Conservation (phyloP, 1,284 basidiomycete genomes). For the Rhodotorula sp. region DNA sequence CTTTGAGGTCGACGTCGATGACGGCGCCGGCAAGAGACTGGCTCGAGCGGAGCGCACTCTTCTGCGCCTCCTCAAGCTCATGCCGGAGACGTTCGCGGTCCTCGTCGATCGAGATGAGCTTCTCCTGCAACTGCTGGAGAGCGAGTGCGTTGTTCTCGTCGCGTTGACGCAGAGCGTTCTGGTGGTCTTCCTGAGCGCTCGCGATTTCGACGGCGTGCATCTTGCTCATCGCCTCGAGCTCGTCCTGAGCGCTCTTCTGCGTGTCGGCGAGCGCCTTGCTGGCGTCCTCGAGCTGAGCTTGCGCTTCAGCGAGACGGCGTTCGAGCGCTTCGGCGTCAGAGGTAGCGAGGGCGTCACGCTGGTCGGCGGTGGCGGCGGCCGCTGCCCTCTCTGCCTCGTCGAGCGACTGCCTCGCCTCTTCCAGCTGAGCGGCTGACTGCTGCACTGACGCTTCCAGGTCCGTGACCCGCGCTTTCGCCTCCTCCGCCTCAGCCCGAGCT, state of each 20-base stretch:
- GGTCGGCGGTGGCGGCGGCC: conserved; percentile 10
- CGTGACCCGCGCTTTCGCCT: conserved; percentile 61
- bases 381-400: conserved; percentile 19
- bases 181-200: conserved; percentile 19
- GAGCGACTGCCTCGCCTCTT: conserved; percentile 1
- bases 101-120: conserved; percentile 2
- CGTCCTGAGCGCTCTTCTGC: conserved; percentile 13
- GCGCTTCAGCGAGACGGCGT: not conserved
- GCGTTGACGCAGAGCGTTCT: not conserved
- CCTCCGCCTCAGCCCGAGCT: conserved; percentile 69
- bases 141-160: not conserved
- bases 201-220: conserved; percentile 23
- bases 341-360: not conserved
- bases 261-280: conserved; percentile 20
- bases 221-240: conserved; percentile 28
- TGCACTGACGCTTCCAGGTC: conserved; percentile 2
- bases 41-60: not conserved
- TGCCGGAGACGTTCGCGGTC: conserved; percentile 4
- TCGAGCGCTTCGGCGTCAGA: conserved; percentile 1
- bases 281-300: conserved; percentile 23
- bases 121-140: conserved; percentile 15
- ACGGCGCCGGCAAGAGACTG: conserved; percentile 53
- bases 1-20: conserved; percentile 53
- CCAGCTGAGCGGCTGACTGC: not conserved
- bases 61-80: conserved; percentile 17